These are phyloP conservation scores for Arctium lappa DNA, from an alignment of 129 eudicot genomes.

Conservation along the genomic window DNA sequence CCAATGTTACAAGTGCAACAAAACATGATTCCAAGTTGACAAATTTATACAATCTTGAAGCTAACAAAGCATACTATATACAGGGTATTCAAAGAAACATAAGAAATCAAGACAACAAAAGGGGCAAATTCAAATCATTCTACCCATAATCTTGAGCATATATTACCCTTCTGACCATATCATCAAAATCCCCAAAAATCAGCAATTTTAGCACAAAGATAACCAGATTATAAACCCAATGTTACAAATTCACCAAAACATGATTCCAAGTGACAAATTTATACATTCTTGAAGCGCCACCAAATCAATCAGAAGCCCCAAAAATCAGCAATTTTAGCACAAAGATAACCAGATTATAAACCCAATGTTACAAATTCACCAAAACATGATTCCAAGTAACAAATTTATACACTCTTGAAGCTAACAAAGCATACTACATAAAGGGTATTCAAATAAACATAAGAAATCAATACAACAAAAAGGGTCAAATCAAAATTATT, in stretches of 20 bases:
- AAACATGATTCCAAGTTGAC: neutral
- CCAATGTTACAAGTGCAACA: neutral
- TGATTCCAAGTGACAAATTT: neutral
- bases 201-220: neutral
- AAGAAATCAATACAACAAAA: constrained; percentile 4
- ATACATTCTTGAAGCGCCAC: neutral
- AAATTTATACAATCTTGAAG: neutral
- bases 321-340: constrained; percentile 3
- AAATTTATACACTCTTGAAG: neutral
- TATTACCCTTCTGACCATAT: constrained; percentile 47
- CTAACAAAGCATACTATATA: too few species aligned
- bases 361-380: neutral
- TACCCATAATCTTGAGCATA: too few species aligned
- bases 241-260: neutral
- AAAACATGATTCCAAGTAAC: neutral
- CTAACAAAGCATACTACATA: neutral
- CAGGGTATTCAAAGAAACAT: too few species aligned
- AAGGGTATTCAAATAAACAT: neutral
- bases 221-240: neutral
- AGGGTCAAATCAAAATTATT: neutral
- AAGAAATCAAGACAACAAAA: too few species aligned
- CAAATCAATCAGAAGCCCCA: neutral
- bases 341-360: neutral
- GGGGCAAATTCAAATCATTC: too few species aligned
- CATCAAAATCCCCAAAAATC: constrained; percentile 9